Conservation (phyloP, 352 stramenopile species). For the Thalassiosira pacifica region DNA sequence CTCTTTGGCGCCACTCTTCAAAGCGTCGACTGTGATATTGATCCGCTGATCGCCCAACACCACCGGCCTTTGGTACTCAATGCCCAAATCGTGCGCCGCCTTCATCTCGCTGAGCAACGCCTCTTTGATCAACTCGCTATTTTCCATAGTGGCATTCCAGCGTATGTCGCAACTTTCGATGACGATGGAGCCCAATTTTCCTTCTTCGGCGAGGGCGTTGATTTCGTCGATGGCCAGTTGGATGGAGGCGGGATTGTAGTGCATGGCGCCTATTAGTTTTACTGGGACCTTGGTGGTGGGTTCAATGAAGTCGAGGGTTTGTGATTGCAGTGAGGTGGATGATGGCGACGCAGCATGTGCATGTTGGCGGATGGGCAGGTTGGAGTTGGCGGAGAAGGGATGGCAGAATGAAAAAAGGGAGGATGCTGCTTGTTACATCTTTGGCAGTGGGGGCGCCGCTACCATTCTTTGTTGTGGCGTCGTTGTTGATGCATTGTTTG, state of each 20-base stretch:
- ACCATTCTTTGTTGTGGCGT: too few relatives aligned
- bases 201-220: conserved; percentile 45
- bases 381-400: conserved; percentile 21
- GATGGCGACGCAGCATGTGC: neutral
- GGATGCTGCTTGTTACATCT: too few relatives aligned
- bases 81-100: conserved; percentile 68
- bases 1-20: conserved; percentile 67
- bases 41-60: conserved; percentile 79
- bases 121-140: conserved; percentile 59
- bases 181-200: conserved; percentile 72
- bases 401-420: conserved; percentile 25
- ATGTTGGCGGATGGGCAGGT: conserved; percentile 5
- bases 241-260: conserved; percentile 83
- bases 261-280: conserved; percentile 79
- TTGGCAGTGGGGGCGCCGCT: too few relatives aligned
- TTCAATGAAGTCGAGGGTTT: conserved; percentile 76
- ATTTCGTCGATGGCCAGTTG: conserved; percentile 62
- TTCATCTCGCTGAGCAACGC: conserved; percentile 77
- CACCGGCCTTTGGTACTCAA: conserved; percentile 65
- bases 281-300: conserved; percentile 66
- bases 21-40: conserved; percentile 65
- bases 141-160: conserved; percentile 76
- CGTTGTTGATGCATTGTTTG: too few relatives aligned
- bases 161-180: conserved; percentile 80
- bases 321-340: conserved; percentile 37